phyloP scores from a whole-genome alignment of 495 filamentous ascomycete species.

The Corynascus novoguineensis region DNA sequence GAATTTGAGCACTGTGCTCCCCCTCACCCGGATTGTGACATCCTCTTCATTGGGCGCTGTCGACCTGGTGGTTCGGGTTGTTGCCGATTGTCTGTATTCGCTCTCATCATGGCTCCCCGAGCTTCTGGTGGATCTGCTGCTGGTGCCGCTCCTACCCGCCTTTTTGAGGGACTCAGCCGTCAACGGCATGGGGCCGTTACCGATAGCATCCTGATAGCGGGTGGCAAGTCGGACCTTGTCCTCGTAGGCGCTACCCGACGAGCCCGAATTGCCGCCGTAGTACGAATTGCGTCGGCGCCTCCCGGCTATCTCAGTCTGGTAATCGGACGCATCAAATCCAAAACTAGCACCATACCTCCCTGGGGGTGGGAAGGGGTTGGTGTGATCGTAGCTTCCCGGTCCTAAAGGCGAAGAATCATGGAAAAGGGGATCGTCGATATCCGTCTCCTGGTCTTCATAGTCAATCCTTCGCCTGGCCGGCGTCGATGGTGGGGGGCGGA shows the following conservation, averaged over 20 bases:
- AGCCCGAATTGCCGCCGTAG: conserved; percentile 25
- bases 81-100: conserved; percentile 50
- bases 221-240: conserved; percentile 44
- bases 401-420: conserved; percentile 28
- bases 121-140: conserved; percentile 50
- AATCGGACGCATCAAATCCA: conserved; percentile 24
- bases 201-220: conserved; percentile 47
- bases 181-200: conserved; percentile 40
- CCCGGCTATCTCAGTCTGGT: conserved; percentile 27
- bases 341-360: conserved; percentile 21
- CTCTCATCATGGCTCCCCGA: conserved; percentile 52
- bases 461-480: conserved; percentile 31
- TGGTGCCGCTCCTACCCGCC: conserved; percentile 38
- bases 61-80: conserved; percentile 49
- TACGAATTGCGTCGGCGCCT: conserved; percentile 30
- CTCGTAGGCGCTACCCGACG: conserved; percentile 39
- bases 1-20: conserved; percentile 42
- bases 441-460: conserved; percentile 32
- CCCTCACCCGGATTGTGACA: conserved; percentile 50
- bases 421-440: conserved; percentile 27
- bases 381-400: conserved; percentile 18
- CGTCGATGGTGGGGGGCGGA: conserved; percentile 33
- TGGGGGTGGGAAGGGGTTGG: conserved; percentile 15
- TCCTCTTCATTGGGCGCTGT: conserved; percentile 44
- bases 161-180: conserved; percentile 48